Base-by-base conservation (phyloP, 768 basidiomycete genomes). In the Leccinum aurantiacum region DNA sequence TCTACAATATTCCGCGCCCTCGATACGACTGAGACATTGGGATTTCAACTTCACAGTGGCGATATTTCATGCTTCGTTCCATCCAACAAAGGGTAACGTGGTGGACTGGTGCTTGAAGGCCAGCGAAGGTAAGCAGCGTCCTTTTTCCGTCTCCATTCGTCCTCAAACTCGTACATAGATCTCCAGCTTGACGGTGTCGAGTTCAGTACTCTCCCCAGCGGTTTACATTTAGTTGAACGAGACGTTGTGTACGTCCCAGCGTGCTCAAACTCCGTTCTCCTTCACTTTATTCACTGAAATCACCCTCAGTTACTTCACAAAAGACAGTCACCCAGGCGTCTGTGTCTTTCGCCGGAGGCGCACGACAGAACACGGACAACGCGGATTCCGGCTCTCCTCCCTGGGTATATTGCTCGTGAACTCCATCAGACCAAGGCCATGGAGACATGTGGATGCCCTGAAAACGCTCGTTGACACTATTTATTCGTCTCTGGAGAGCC, bases 11-110 rank as follows among this genome's bases (percentile, higher is more conserved):
- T 54, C 14, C 13, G 35, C 59, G 3, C 24, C n/a, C 37, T 61
- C 48, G 8, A 9, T 50, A 49, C 37, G 54, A 60, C 31, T 2
- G 24, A 33, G 33, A 1, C 48, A 24, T 6, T 50, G 47, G 37
- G 22, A 25, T 37, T 31, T 14, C 25, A 19, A 11, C 17, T 25
- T 5, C 17, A 6, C 37, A 92, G 91, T 90, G 68, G 89, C 90
- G 11, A 88, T 92, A 70, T 93, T 92, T 62, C 90, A 93, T 74
- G 81, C 87, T 17, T 90, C 90, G 6, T 93, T 93, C 67, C 91
- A 93, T 74, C 88, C 90, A 1, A 93, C 90, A 22, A 82, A 84
- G 63, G 91, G 91, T 14, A 92, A 91, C 70, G 71, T 86, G 14
- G 77, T 93, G 14, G 91, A 93, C 72, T 93, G 92, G 91, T 84